phyloP scores from a whole-genome alignment of 1,139 yeast genomes.

The Geotrichum europaeum region DNA sequence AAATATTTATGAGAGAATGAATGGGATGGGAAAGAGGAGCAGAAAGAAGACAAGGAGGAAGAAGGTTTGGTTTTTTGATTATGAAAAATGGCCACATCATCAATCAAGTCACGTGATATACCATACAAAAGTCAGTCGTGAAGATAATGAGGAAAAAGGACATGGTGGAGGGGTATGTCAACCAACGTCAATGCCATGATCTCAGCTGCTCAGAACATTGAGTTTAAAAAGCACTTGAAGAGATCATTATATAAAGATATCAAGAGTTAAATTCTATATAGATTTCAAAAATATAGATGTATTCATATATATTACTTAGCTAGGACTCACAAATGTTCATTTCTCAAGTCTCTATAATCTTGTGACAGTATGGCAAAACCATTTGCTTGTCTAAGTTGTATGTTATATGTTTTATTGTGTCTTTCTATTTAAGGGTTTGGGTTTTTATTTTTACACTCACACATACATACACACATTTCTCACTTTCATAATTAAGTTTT shows the following conservation, averaged over 20 bases:
- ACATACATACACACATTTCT: not conserved
- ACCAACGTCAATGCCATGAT: too few species aligned
- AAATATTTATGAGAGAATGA: not conserved
- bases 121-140: not conserved
- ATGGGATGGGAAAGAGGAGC: not conserved
- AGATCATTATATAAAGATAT: too few species aligned
- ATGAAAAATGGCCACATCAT: slow-evolving; percentile 5
- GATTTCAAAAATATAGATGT: too few species aligned
- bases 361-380: too few species aligned
- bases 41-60: not conserved
- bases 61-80: not conserved
- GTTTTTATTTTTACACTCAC: not conserved
- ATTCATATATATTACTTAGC: too few species aligned
- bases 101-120: not conserved
- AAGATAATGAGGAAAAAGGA: too few species aligned
- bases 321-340: too few species aligned
- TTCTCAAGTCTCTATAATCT: too few species aligned
- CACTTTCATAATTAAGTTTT: not conserved
- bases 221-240: too few species aligned
- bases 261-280: too few species aligned
- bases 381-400: not conserved
- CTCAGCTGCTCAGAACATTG: too few species aligned
- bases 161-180: too few species aligned
- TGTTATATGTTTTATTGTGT: not conserved
- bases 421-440: not conserved